A percentile compares a stretch with the other conserved stretches of the same genome.
phyloP scores from a whole-genome alignment of 176 grass and related monocot genomes.

The bread wheat (Triticum aestivum) region DNA sequence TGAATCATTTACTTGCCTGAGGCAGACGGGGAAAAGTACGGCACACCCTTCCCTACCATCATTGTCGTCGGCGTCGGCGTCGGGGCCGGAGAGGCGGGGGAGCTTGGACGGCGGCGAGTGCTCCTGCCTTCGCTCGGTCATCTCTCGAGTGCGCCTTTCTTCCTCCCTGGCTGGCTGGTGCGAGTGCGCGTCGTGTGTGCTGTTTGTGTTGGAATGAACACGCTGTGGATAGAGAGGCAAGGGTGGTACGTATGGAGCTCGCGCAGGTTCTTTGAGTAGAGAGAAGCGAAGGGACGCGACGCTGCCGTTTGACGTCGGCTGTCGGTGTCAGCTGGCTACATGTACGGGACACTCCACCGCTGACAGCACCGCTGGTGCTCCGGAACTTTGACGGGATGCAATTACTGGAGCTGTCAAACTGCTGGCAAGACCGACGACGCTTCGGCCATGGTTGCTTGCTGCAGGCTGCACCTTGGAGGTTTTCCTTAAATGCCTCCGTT shows the following conservation, averaged over 20 bases:
- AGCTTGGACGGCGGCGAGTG: conserved; percentile 43
- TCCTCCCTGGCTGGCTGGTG: not conserved
- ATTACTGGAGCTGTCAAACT: not conserved
- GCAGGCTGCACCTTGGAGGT: too few species aligned
- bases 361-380: not conserved
- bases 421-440: not conserved
- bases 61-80: not conserved
- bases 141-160: not conserved
- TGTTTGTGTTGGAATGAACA: not conserved
- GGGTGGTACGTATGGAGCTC: not conserved
- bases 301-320: not conserved
- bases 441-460: not conserved
- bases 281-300: not conserved
- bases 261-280: conserved; percentile 1
- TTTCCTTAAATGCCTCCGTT: too few species aligned
- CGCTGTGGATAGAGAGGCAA: not conserved
- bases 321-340: conserved; percentile 2
- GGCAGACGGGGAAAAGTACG: not conserved
- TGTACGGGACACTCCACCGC: not conserved
- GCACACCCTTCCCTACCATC: conserved; percentile 4
- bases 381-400: not conserved
- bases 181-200: not conserved
- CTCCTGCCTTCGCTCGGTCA: conserved; percentile 11
- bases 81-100: conserved; percentile 46
- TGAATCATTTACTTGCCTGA: not conserved